Evolutionary conservation across 75 land plant species (phyloP).

Genomic region (Cunninghamia lanceolata): DNA sequence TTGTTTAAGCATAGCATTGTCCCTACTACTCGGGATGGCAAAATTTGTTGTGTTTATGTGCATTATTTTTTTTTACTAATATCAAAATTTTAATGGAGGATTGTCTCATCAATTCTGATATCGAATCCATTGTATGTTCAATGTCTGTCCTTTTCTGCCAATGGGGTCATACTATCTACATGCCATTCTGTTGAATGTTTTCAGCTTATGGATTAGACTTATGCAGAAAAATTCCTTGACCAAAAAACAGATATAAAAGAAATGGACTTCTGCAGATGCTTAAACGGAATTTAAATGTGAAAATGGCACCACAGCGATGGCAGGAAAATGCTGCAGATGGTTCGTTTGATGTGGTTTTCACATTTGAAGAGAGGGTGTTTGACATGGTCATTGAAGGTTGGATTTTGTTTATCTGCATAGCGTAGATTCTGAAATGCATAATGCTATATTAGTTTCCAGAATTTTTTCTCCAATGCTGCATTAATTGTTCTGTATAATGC

Average conservation of each 20-base stretch:
- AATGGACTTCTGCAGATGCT: conserved; percentile 89
- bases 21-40: too few relatives aligned
- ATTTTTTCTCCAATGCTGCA: background rate
- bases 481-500: background rate
- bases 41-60: too few relatives aligned
- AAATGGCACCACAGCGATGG: conserved; percentile 87
- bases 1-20: too few relatives aligned
- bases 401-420: background rate
- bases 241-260: conserved; percentile 62
- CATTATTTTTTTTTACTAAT: too few relatives aligned
- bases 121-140: too few relatives aligned
- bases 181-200: background rate
- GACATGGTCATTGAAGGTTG: conserved; percentile 91
- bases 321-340: conserved; percentile 95
- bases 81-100: too few relatives aligned
- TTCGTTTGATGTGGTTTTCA: conserved; percentile 83
- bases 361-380: conserved; percentile 92
- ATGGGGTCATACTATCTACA: too few relatives aligned
- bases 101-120: too few relatives aligned
- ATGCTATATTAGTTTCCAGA: background rate
- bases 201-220: background rate
- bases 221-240: background rate
- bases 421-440: background rate
- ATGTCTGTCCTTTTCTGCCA: too few relatives aligned
- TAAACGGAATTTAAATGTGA: conserved; percentile 67